phyloP scores from a whole-genome alignment of 192 early-diverging fungal species.

The Oehlia diaphana region DNA sequence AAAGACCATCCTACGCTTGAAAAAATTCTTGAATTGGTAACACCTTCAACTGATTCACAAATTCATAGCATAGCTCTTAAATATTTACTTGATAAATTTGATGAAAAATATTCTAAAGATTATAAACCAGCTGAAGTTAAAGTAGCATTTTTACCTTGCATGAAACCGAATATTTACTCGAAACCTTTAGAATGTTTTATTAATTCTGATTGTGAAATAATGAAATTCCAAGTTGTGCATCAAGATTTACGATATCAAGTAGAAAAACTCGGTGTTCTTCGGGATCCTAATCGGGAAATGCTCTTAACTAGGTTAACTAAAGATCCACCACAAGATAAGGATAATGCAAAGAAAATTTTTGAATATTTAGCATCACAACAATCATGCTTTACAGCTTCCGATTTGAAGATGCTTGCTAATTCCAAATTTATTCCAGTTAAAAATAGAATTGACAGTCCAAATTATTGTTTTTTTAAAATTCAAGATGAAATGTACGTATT shows the following conservation, averaged over 20 bases:
- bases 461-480: too few species aligned
- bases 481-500: background rate
- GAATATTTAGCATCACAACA: conserved; percentile 66
- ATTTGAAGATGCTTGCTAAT: conserved; percentile 53
- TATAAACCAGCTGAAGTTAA: conserved; percentile 50
- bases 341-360: conserved; percentile 59
- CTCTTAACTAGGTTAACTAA: conserved; percentile 42
- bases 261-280: conserved; percentile 64
- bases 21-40: conserved; percentile 42
- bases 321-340: conserved; percentile 32
- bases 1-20: conserved; percentile 41
- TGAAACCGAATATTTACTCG: conserved; percentile 35
- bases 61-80: conserved; percentile 57
- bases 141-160: conserved; percentile 64
- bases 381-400: conserved; percentile 48
- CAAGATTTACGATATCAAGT: conserved; percentile 49
- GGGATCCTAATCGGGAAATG: conserved; percentile 50
- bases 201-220: conserved; percentile 56
- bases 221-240: conserved; percentile 70
- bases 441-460: background rate
- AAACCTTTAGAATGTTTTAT: conserved; percentile 66
- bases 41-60: conserved; percentile 29
- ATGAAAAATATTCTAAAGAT: conserved; percentile 48
- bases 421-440: conserved; percentile 65
- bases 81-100: conserved; percentile 74